Percentiles rank a stretch among this genome's conserved stretches.
Conservation (phyloP, 2,329 filamentous ascomycete species). For the Neofusicoccum parvum region DNA sequence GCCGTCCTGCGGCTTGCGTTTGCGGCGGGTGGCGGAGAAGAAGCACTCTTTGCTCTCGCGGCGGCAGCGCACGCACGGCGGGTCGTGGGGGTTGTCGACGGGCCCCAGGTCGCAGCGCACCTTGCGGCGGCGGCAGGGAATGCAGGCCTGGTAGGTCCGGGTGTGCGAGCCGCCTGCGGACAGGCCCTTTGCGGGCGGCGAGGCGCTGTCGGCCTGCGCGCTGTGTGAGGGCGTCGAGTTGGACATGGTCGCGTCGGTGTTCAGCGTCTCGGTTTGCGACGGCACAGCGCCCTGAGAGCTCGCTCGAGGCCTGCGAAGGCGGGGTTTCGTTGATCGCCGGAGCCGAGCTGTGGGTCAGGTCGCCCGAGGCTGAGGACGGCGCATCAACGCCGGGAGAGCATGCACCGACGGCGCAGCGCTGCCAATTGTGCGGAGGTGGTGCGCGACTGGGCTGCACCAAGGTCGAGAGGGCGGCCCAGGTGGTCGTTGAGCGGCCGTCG, state of each 20-base stretch:
- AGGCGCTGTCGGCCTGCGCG: slow-evolving; percentile 8
- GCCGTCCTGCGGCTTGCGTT: slow-evolving; percentile 70
- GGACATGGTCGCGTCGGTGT: slow-evolving; percentile 19
- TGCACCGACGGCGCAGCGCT: background rate
- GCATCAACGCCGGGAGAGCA: slow-evolving; percentile 3
- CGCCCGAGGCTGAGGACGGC: background rate
- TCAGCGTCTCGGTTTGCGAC: slow-evolving; percentile 16
- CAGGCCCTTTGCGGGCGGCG: slow-evolving; percentile 13
- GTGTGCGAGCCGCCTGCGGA: slow-evolving; percentile 33
- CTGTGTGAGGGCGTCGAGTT: slow-evolving; percentile 16
- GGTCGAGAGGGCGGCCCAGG: background rate
- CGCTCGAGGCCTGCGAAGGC: slow-evolving; percentile 12
- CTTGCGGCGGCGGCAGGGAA: slow-evolving; percentile 59
- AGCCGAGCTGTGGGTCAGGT: slow-evolving; percentile 8
- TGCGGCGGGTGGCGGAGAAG: slow-evolving; percentile 92
- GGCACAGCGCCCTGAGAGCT: slow-evolving; percentile 5
- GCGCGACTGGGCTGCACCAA: too few species aligned
- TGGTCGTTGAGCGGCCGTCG: background rate
- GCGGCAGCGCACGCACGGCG: slow-evolving; percentile 89
- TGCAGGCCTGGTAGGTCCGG: slow-evolving; percentile 50
- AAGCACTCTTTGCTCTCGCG: slow-evolving; percentile 96
- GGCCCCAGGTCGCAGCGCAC: slow-evolving; percentile 63
- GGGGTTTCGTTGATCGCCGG: slow-evolving; percentile 9
- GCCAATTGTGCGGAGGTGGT: background rate
- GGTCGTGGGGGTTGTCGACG: slow-evolving; percentile 92